Evolutionary conservation across 768 basidiomycete genomes (phyloP), one percentile per base, ranked within the genome.

Genomic region (Infundibulicybe gibba): DNA sequence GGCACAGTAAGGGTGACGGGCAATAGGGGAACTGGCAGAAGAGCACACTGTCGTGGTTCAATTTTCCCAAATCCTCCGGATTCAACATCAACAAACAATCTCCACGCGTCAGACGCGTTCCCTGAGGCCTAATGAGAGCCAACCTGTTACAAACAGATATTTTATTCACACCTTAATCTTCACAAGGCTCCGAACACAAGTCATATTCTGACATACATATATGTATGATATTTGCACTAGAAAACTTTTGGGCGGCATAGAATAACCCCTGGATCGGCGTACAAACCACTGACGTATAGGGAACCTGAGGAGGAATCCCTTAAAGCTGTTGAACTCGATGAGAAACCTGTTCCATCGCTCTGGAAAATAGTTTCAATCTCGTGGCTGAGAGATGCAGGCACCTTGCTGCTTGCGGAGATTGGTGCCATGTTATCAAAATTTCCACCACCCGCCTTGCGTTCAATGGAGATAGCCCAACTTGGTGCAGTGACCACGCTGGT

Each of bases 341-440:
- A 70, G 54, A 85, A 84, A 5, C 74, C 73, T 3, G 71, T 67
- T n/a, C 87, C 86, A 50, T 81, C 70, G 54, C 87, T 88, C 65
- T 85, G 86, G 65, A 85, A 88, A n/a, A 89, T 51, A 0, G 87
- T 86, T 55, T 74, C 69, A 25, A 87, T 45, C 31, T 71, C 68
- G 54, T 75, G 67, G 2, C 65, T 65, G 9, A 50, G 51, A 20
- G 66, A 58, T 13, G 58, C 54, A 0, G 70, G 58, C 1, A 75
- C 70, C 40, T 75, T 71, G 39, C 57, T 59, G 46, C 60, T 69
- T 32, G 70, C 72, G 0, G 83, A 71, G 33, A 77, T 57, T 0
- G 81, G 80, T 3, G 79, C 79, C 6, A 65, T 60, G 3, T 41
- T 30, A 46, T 82, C 79, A 43, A 69, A 77, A 17, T 51, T 47